Base-by-base conservation (phyloP, 352 stramenopile genomes). In the Pythium vanterpoolii region DNA sequence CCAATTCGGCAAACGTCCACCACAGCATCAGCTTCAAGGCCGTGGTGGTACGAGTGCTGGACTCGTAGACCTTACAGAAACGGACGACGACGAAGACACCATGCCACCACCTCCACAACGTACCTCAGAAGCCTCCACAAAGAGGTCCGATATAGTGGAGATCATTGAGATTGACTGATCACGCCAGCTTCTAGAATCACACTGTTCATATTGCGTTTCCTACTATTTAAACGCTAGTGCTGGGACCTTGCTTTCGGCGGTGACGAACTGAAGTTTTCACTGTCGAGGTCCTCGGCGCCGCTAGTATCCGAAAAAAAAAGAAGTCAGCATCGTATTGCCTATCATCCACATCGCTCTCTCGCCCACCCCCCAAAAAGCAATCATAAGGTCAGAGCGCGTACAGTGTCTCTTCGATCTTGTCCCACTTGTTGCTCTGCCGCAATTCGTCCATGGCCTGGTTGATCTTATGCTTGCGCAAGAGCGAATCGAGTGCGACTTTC, bases 321-420 rank as follows among this genome's bases (percentile, higher is more conserved):
- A 27, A 49, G 33, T 60, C 42, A 66, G 43, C 33, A 42, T 28
- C 44, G 48, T 54, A n/a, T n/a, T n/a, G n/a, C n/a, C n/a, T n/a
- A n/a, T n/a, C n/a, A n/a, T n/a, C n/a, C n/a, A 16, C 8, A 18
- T 52, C 26, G 10, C 13, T 54, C 34, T 19, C 46, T 27, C 44
- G 42, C 44, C 36, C 54, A 16, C 1, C 31, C 21, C 24, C 26
- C 42, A 28, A 23, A n/a, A 9, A 19, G 31, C 36, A 11, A 14
- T n/a, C 28, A 27, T 14, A 64, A 53, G 13, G 36, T 71, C 68
- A 81, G 24, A 78, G 39, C 18, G 42, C 78, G 77, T 87, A 87
- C 74, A 92, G 69, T 53, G 73, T 83, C 26, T 89, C 80, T 53
- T 90, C 78, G 62, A 91, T 76, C 55, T 87, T 86, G 62, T 93